A percentile compares a stretch with the other conserved stretches of the same genome.
These are phyloP conservation scores for Escovopsis sp. DNA, from an alignment of 2,329 filamentous ascomycete genomes.

Conservation along the genomic window DNA sequence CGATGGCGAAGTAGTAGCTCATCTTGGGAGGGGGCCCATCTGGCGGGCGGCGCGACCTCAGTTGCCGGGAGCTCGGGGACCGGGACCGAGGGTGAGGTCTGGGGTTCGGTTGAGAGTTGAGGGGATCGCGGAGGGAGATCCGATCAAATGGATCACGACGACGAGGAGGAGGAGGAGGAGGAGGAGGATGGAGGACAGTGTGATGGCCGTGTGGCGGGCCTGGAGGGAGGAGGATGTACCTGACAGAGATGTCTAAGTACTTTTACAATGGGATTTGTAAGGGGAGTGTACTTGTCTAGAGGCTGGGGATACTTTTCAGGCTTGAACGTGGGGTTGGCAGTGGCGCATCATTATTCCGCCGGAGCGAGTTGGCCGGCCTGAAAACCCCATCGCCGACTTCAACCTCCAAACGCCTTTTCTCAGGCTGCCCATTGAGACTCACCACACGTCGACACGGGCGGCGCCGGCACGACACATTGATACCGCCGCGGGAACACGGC, in stretches of 20 bases:
- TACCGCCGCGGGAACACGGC: no score
- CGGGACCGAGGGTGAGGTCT: not conserved
- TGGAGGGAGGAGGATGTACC: constrained; percentile 1
- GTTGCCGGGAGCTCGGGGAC: no score
- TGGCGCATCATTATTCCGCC: constrained; percentile 7
- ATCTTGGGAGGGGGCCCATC: constrained; percentile 33
- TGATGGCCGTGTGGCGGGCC: not conserved
- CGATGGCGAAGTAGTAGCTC: constrained; percentile 98
- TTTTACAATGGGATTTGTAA: no score
- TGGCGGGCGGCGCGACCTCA: not conserved
- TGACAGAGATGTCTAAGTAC: no score
- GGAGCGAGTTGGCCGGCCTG: not conserved
- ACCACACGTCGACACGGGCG: not conserved
- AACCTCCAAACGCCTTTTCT: no score
- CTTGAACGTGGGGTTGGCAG: not conserved
- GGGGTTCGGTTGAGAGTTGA: not conserved
- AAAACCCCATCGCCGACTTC: not conserved
- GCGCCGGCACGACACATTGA: not conserved
- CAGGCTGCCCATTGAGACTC: no score
- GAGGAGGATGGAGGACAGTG: not conserved
- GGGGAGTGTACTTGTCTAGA: no score
- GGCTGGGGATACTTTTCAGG: no score
- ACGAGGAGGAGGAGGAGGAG: no score
- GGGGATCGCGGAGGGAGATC: not conserved
- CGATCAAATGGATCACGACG: no score